phyloP scores from a whole-genome alignment of 352 stramenopile genomes.

The Phytophthora tentaculata region DNA sequence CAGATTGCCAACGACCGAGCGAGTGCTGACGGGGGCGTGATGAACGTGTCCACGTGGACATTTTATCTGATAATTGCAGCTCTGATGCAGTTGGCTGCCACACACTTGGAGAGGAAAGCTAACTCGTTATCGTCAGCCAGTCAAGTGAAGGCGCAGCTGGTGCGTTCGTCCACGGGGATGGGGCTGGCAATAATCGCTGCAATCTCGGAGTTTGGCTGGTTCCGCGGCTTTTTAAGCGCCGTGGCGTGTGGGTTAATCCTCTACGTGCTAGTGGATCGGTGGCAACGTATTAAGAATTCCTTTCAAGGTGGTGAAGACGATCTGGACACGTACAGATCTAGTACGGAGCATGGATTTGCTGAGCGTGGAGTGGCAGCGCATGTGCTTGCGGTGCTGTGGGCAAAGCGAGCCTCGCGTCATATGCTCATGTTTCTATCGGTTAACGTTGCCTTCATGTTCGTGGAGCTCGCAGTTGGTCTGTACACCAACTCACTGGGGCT shows the following conservation, averaged over 20 bases:
- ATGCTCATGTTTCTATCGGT: slow-evolving; percentile 85
- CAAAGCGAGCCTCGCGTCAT: slow-evolving; percentile 66
- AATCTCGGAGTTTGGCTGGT: slow-evolving; percentile 54
- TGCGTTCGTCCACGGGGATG: slow-evolving; percentile 49
- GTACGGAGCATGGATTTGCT: background rate
- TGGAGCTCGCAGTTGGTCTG: slow-evolving; percentile 86
- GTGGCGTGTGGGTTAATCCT: slow-evolving; percentile 55
- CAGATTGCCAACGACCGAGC: slow-evolving; percentile 41
- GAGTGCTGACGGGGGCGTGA: slow-evolving; percentile 27
- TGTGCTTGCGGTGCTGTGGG: slow-evolving; percentile 59
- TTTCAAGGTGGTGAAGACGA: slow-evolving; percentile 20
- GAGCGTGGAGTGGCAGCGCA: background rate
- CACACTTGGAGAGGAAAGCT: slow-evolving; percentile 18
- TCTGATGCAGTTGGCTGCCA: slow-evolving; percentile 23
- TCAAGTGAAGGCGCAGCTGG: slow-evolving; percentile 42
- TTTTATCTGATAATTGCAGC: slow-evolving; percentile 26
- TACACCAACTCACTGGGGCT: slow-evolving; percentile 87
- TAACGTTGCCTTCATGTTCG: slow-evolving; percentile 89
- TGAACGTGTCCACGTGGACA: slow-evolving; percentile 26
- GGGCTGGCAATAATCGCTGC: slow-evolving; percentile 45
- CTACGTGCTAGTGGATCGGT: slow-evolving; percentile 50
- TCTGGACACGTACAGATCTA: slow-evolving; percentile 55
- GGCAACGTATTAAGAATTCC: slow-evolving; percentile 13
- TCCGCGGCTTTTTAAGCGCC: slow-evolving; percentile 49
- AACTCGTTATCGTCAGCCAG: slow-evolving; percentile 31